These are phyloP conservation scores for Bassia scoparia DNA, from an alignment of 148 eudicot species.

Conservation along the genomic window DNA sequence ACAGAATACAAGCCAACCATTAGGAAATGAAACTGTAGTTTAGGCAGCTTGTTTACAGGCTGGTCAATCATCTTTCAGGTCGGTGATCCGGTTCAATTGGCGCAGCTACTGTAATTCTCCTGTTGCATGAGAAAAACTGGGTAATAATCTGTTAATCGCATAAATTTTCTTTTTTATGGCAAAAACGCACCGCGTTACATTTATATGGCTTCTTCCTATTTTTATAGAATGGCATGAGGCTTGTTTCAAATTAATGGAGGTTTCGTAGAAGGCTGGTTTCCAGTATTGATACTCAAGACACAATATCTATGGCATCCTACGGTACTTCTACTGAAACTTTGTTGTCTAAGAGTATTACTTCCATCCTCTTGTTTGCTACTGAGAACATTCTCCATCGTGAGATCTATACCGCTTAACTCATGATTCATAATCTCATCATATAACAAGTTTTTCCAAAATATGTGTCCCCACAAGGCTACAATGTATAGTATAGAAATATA, in stretches of 20 bases:
- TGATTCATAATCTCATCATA: too few relatives aligned
- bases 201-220: constrained; percentile 8
- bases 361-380: neutral
- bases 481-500: too few relatives aligned
- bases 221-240: constrained; percentile 73
- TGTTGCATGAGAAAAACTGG: constrained; percentile 67
- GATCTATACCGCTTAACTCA: too few relatives aligned
- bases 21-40: neutral
- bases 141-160: constrained; percentile 33
- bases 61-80: constrained; percentile 40
- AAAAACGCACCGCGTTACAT: neutral
- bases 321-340: constrained; percentile 36
- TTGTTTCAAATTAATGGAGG: constrained; percentile 91
- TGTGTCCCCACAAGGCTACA: too few relatives aligned
- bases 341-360: neutral
- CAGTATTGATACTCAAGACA: constrained; percentile 86
- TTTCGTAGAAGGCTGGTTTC: constrained; percentile 88
- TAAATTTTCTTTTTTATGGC: neutral
- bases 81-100: constrained; percentile 97
- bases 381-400: too few relatives aligned
- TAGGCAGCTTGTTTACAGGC: too few relatives aligned
- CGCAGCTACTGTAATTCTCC: constrained; percentile 94
- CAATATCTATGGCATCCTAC: constrained; percentile 98
- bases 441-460: too few relatives aligned
- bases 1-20: too few relatives aligned